Evolutionary conservation across 2,329 filamentous ascomycete species (phyloP).

Genomic region (Aplosporella prunicola): DNA sequence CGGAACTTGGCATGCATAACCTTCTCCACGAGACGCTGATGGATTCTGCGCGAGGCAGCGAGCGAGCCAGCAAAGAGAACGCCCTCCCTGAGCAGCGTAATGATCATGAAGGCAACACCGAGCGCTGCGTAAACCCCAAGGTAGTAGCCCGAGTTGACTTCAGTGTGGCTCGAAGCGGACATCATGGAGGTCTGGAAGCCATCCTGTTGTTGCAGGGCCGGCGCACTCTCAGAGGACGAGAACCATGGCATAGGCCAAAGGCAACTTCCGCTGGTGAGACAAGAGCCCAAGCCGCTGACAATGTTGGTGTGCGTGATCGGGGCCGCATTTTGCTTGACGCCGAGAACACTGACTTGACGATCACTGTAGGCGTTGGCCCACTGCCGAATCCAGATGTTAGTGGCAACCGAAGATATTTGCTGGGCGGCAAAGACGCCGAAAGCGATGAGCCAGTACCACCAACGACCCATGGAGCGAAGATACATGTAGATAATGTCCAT

Average conservation of each 20-base stretch:
- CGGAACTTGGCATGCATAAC: conserved; percentile 88
- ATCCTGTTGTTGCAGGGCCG: conserved; percentile 12
- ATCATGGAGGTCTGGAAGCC: conserved; percentile 25
- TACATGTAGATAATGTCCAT: conserved; percentile 80
- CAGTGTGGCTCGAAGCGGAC: conserved; percentile 31
- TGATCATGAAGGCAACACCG: conserved; percentile 64
- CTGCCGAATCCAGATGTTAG: conserved; percentile 87
- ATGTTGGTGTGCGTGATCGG: conserved; percentile 35
- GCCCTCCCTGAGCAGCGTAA: conserved; percentile 73
- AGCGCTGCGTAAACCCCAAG: conserved; percentile 73
- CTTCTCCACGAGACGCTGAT: conserved; percentile 65
- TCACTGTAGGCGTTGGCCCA: conserved; percentile 84
- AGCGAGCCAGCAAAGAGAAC: conserved; percentile 91
- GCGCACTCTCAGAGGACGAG: neutral
- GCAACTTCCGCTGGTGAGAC: conserved; percentile 42
- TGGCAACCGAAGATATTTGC: conserved; percentile 76
- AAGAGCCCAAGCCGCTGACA: conserved; percentile 36
- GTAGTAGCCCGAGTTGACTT: conserved; percentile 78
- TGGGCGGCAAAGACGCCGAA: conserved; percentile 67
- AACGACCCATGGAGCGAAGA: conserved; percentile 81
- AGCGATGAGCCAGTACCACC: conserved; percentile 87
- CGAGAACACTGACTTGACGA: conserved; percentile 31
- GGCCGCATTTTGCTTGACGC: conserved; percentile 13
- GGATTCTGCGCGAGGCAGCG: conserved; percentile 75
- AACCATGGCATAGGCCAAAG: conserved; percentile 35